Evolutionary conservation across 805 yeast species (phyloP).

Genomic region (Teunomyces aglyptinius): DNA sequence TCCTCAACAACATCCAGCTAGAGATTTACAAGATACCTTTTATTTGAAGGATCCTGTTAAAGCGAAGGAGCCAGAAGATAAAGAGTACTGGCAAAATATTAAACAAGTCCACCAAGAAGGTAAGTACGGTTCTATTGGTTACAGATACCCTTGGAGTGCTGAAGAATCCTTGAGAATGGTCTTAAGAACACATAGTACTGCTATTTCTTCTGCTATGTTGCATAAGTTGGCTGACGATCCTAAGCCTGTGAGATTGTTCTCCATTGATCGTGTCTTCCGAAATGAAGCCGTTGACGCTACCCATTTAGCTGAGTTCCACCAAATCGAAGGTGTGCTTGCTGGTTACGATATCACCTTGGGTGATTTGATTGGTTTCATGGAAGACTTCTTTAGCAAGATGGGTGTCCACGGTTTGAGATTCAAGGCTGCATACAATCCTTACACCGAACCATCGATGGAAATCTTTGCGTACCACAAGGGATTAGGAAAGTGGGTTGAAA

Average conservation of each 20-base stretch:
- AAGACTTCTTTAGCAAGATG: constrained; percentile 93
- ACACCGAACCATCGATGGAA: constrained; percentile 98
- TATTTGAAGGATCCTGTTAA: constrained; percentile 88
- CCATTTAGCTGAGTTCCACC: constrained; percentile 98
- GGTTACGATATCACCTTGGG: constrained; percentile 94
- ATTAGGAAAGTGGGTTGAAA: constrained; percentile 95
- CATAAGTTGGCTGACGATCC: constrained; percentile 86
- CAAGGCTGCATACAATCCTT: constrained; percentile 98
- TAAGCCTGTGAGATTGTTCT: constrained; percentile 85
- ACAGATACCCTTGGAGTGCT: constrained; percentile 96
- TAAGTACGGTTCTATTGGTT: constrained; percentile 92
- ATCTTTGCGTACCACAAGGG: constrained; percentile 96
- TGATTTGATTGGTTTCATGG: constrained; percentile 97
- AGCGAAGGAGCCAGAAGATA: constrained; percentile 83
- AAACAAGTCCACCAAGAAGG: constrained; percentile 86
- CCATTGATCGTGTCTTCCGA: constrained; percentile 98
- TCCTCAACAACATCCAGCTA: constrained; percentile 99
- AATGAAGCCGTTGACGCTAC: constrained; percentile 99
- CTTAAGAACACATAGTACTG: constrained; percentile 96
- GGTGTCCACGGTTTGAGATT: constrained; percentile 94
- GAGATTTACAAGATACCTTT: constrained; percentile 98
- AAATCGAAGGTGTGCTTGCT: constrained; percentile 98
- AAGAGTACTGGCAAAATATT: constrained; percentile 71
- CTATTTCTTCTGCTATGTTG: constrained; percentile 85
- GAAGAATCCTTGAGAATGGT: constrained; percentile 90